A percentile compares a stretch with the other conserved stretches of the same genome.
Evolutionary conservation across 441 rosid genomes (phyloP).

Genomic region (Adansonia grandidieri): DNA sequence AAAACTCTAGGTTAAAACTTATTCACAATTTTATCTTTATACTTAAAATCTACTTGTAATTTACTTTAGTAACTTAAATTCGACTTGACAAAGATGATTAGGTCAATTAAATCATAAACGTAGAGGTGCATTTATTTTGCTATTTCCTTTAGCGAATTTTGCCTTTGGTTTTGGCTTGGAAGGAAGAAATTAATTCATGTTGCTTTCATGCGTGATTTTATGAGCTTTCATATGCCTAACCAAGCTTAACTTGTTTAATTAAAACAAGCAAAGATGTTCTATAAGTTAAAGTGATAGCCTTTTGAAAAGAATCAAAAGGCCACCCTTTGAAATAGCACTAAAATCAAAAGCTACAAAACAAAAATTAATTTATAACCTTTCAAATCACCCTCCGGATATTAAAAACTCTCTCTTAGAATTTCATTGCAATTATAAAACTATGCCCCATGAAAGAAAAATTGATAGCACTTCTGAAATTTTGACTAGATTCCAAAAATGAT

Average conservation of each 20-base stretch:
- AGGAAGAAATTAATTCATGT: neutral
- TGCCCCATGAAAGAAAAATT: neutral
- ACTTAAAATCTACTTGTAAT: no score
- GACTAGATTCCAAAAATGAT: neutral
- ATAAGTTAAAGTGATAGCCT: neutral
- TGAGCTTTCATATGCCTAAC: neutral
- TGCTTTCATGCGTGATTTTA: neutral
- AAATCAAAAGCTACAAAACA: neutral
- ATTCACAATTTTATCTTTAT: no score
- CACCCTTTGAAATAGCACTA: neutral
- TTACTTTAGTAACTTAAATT: no score
- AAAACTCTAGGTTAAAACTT: no score
- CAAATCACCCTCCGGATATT: neutral
- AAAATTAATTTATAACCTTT: neutral
- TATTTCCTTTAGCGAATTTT: neutral
- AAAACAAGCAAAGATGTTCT: neutral
- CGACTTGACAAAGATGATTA: no score
- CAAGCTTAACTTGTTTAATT: neutral
- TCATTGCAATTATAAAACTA: neutral
- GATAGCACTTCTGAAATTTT: neutral
- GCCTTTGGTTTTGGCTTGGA: neutral
- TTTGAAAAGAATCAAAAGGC: neutral
- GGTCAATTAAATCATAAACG: no score
- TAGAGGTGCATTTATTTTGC: no score
- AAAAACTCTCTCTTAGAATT: neutral